Evolutionary conservation across 805 yeast species (phyloP), one percentile per base, ranked within the genome.

Genomic region (Yarrowia sp.): DNA sequence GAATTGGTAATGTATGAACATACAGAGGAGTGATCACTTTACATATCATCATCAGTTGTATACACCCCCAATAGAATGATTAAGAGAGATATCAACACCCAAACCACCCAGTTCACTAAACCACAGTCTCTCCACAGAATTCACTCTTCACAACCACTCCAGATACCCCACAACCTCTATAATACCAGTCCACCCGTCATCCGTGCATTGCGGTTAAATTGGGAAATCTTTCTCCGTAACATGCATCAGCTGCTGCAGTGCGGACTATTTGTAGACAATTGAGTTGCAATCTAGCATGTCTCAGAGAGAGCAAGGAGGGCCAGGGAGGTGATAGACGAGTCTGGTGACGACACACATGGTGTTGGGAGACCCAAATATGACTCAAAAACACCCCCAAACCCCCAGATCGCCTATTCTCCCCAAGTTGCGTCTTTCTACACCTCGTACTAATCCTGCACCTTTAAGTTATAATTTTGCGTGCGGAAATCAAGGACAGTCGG

Each of bases 201-300:
- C 22, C 44, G 17, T 40, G 30, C 32, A 24, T 24, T 43, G 32
- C 49, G 49, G 51, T 44, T 44, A 44, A 44, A 44, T 26, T 44
- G 51, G 51, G 51, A 44, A 44, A 44, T 26, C 33, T 44, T 44
- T 44, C 51, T 44, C 51, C 51, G 33, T 44, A 11, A 11, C 14
- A 17, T 30, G 54, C 54, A 48, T 48, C 26, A 1, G 6, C 11
- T 14, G 43, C 43, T 43, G 51, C 33, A 44, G 51, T 24, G 17
- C 51, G 51, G 51, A 44, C 51, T 44, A 44, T 44, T 28, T 44
- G 33, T 6, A 11, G 8, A 22, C 17, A 44, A 28, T 44, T 44
- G 51, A 28, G 51, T 44, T 44, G 51, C 46, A 41, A 41, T 41
- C 46, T 41, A 41, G 28, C 46, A 41, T 41, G 46, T 41, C 46